Conservation (phyloP, 345 rosid genomes). For the Euphorbia peplus region DNA sequence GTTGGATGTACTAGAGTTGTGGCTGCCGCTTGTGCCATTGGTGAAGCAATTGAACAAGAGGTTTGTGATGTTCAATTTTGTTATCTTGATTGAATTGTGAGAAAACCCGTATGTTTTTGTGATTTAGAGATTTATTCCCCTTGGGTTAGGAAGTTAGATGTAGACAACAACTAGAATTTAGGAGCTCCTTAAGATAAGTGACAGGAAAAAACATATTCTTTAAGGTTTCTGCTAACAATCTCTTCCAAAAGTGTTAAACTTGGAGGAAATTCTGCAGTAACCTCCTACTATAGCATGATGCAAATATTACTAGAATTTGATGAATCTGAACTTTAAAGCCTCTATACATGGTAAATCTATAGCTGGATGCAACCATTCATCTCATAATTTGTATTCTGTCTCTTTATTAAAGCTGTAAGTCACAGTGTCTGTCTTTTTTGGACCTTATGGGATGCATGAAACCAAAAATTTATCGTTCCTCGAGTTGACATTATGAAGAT, state of each 20-base stretch:
- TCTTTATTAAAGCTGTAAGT: neutral
- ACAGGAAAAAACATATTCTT: neutral
- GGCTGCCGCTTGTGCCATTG: conserved; percentile 67
- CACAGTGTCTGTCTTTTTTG: neutral
- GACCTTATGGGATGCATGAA: neutral
- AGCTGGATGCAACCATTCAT: neutral
- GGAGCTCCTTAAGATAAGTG: neutral
- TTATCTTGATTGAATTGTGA: conserved; percentile 14
- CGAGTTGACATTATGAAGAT: neutral
- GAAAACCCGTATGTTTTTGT: neutral
- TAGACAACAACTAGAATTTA: neutral
- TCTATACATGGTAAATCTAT: neutral
- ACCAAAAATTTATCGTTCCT: neutral
- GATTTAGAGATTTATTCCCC: neutral
- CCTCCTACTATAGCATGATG: neutral
- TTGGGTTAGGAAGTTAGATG: neutral
- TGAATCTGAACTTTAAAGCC: conserved; percentile 2
- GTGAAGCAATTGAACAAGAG: conserved; percentile 97
- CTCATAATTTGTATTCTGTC: neutral
- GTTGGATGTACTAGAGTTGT: conserved; percentile 74
- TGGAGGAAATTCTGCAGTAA: neutral
- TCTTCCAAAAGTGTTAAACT: neutral
- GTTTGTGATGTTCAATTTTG: conserved; percentile 34
- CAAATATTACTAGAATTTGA: neutral
- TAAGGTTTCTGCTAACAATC: neutral